phyloP scores from a whole-genome alignment of 768 basidiomycete species.

The Neoboletus subvelutipes region DNA sequence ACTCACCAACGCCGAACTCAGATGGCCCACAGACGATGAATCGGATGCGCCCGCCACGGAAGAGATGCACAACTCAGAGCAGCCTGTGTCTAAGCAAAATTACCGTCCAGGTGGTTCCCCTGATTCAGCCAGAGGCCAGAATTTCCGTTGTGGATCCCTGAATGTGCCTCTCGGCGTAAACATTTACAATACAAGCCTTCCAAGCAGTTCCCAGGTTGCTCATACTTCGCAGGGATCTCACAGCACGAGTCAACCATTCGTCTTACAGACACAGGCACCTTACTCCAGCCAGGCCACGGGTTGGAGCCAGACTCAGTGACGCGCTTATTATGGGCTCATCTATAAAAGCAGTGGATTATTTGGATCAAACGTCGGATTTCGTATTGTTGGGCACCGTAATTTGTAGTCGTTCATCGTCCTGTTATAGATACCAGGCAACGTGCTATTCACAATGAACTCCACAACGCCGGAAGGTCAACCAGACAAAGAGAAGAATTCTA shows the following conservation, averaged over 20 bases:
- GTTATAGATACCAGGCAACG: constrained; percentile 18
- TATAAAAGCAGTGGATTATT: background rate
- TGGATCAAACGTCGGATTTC: background rate
- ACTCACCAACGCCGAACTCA: no score
- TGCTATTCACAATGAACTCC: constrained; percentile 11
- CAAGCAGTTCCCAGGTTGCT: background rate
- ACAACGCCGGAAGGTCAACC: constrained; percentile 7
- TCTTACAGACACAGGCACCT: constrained; percentile 53
- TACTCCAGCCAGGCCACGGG: constrained; percentile 45
- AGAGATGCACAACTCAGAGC: background rate
- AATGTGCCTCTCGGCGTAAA: constrained; percentile 12
- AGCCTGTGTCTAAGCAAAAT: no score
- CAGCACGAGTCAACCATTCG: constrained; percentile 32
- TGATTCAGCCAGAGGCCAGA: constrained; percentile 11
- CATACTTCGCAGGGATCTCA: constrained; percentile 14
- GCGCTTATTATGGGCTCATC: background rate
- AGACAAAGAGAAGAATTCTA: constrained; percentile 3
- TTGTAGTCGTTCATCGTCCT: background rate
- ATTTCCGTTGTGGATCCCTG: constrained; percentile 24
- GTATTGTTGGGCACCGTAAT: no score
- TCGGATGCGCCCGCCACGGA: background rate
- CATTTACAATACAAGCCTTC: background rate
- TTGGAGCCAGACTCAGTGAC: constrained; percentile 33
- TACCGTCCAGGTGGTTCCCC: background rate
- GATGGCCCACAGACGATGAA: constrained; percentile 30